phyloP scores from a whole-genome alignment of 1,284 basidiomycete species.

The Marasmius fiardii region DNA sequence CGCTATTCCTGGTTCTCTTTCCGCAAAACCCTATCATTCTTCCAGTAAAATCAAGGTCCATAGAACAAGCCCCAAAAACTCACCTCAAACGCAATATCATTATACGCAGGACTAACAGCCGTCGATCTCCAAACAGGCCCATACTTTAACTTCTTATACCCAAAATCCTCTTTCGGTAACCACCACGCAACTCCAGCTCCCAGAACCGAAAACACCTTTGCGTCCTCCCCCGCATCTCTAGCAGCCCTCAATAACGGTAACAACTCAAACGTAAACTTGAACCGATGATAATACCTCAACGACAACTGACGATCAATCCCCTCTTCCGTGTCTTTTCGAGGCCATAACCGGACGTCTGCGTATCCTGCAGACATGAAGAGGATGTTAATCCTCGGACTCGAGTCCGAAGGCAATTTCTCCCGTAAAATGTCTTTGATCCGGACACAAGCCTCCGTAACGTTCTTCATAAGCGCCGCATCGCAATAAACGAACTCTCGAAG shows the following conservation, averaged over 20 bases:
- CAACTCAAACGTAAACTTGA: conserved; percentile 21
- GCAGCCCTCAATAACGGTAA: conserved; percentile 19
- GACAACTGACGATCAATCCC: conserved; percentile 23
- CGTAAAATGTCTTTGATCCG: conserved; percentile 3
- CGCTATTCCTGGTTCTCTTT: not conserved
- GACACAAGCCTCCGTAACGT: conserved; percentile 17
- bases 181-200: not conserved
- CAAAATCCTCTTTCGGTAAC: not conserved
- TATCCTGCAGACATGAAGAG: conserved; percentile 23
- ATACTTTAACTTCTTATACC: not conserved
- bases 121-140: not conserved
- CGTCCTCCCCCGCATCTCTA: conserved; percentile 1
- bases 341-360: conserved; percentile 11
- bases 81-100: not conserved
- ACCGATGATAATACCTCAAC: conserved; percentile 17
- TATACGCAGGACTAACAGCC: not conserved
- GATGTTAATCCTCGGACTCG: conserved; percentile 19
- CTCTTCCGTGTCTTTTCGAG: conserved; percentile 21
- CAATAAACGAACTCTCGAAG: conserved; percentile 21
- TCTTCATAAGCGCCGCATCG: conserved; percentile 23
- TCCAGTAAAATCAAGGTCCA: not conserved
- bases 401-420: not conserved
- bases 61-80: no score
- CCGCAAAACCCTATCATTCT: not conserved
- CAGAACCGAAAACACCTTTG: not conserved